A percentile compares a stretch with the other conserved stretches of the same genome.
These are phyloP conservation scores for Chalciporus piperatus DNA, from an alignment of 768 basidiomycete genomes.

Conservation along the genomic window DNA sequence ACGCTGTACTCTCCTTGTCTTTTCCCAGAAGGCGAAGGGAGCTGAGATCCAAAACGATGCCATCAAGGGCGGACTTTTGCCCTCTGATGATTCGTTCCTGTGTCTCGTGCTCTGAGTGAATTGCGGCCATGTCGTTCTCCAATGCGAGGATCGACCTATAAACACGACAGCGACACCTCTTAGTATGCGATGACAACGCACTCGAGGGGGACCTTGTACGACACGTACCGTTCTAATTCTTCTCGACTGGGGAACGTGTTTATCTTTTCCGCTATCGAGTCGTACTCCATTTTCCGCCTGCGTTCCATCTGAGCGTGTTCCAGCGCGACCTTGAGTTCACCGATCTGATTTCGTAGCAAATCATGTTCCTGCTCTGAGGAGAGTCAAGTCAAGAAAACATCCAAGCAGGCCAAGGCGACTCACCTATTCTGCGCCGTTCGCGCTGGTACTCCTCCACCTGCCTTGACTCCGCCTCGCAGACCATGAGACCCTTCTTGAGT, in stretches of 20 bases:
- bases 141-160: slow-evolving; percentile 62
- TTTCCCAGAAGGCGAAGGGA: slow-evolving; percentile 67
- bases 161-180: background rate
- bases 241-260: slow-evolving; percentile 73
- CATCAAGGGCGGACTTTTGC: slow-evolving; percentile 67
- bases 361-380: slow-evolving; percentile 67
- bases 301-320: slow-evolving; percentile 79
- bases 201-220: background rate
- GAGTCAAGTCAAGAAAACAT: too few relatives aligned
- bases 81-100: slow-evolving; percentile 64
- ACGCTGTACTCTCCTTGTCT: slow-evolving; percentile 49
- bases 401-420: slow-evolving; percentile 22
- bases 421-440: slow-evolving; percentile 71
- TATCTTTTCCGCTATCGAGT: slow-evolving; percentile 78
- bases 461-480: slow-evolving; percentile 81
- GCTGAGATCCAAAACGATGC: slow-evolving; percentile 59
- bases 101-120: slow-evolving; percentile 69
- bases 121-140: slow-evolving; percentile 77
- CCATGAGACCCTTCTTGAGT: slow-evolving; percentile 76
- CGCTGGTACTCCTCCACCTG: slow-evolving; percentile 83
- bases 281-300: slow-evolving; percentile 82
- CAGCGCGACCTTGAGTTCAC: slow-evolving; percentile 69
- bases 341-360: slow-evolving; percentile 64
- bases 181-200: background rate
- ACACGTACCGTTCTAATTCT: slow-evolving; percentile 73